Conservation (phyloP, 768 basidiomycete genomes). For the Kwoniella sp. region DNA sequence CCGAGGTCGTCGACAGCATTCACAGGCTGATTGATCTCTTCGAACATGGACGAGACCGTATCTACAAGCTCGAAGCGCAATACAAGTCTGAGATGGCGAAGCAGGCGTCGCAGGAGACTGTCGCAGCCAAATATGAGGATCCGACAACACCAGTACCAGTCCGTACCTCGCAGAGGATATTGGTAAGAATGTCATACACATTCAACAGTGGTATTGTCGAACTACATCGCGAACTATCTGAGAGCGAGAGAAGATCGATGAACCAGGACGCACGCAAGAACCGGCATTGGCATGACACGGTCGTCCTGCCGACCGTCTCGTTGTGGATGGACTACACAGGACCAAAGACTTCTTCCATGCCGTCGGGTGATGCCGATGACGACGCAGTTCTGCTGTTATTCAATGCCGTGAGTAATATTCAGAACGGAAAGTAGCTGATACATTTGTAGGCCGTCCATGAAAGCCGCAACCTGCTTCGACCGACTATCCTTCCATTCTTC, state of each 20-base stretch:
- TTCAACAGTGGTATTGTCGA: slow-evolving; percentile 85
- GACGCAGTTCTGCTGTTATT: slow-evolving; percentile 67
- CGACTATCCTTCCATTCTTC: slow-evolving; percentile 81
- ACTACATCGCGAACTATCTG: slow-evolving; percentile 62
- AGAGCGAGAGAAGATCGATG: slow-evolving; percentile 18
- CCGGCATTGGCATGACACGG: slow-evolving; percentile 66
- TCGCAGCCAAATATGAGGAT: slow-evolving; percentile 57
- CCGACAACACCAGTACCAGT: slow-evolving; percentile 10
- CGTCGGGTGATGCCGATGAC: slow-evolving; percentile 10
- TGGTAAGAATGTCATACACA: slow-evolving; percentile 66
- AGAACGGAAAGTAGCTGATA: slow-evolving; percentile 3
- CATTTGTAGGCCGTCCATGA: slow-evolving; percentile 64
- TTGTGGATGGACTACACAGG: slow-evolving; percentile 45
- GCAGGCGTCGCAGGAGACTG: slow-evolving; percentile 24
- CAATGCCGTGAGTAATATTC: slow-evolving; percentile 65
- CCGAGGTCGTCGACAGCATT: slow-evolving; percentile 42
- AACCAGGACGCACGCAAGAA: slow-evolving; percentile 59
- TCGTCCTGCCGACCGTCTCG: slow-evolving; percentile 60
- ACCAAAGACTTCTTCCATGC: slow-evolving; percentile 7
- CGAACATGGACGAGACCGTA: slow-evolving; percentile 41
- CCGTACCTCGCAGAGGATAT: slow-evolving; percentile 30
- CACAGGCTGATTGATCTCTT: slow-evolving; percentile 51
- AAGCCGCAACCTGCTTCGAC: slow-evolving; percentile 80
- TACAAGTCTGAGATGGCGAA: slow-evolving; percentile 35
- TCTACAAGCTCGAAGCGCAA: slow-evolving; percentile 40